Percentiles rank a stretch among this genome's conserved stretches.
These are phyloP conservation scores for Haematococcus lacustris DNA, from an alignment of 139 green algal genomes.

Conservation along the genomic window DNA sequence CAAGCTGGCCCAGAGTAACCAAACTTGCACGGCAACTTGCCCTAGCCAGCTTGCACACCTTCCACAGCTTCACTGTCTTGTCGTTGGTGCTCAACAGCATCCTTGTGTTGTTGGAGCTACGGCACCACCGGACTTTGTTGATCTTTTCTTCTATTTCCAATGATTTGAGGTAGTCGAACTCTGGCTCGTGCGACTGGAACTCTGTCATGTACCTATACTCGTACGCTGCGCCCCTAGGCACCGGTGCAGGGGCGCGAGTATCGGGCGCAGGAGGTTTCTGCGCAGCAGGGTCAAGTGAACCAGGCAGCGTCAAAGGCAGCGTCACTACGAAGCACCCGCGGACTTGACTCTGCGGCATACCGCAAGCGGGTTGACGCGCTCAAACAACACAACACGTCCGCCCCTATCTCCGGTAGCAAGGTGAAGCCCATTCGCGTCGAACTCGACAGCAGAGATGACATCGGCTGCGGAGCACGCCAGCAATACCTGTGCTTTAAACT, in stretches of 20 bases:
- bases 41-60: conserved; percentile 54
- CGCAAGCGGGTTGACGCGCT: conserved; percentile 53
- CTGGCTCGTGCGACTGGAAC: conserved; percentile 98
- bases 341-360: too few relatives aligned
- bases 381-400: conserved; percentile 95
- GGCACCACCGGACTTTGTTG: conserved; percentile 91
- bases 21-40: not conserved
- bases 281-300: too few relatives aligned
- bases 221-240: conserved; percentile 38
- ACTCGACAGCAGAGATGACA: conserved; percentile 96
- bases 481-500: too few relatives aligned
- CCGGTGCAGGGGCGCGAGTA: conserved; percentile 5
- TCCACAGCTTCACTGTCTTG: conserved; percentile 99
- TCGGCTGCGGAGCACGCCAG: conserved; percentile 72
- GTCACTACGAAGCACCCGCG: too few relatives aligned
- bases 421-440: conserved; percentile 83
- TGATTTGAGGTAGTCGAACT: conserved; percentile 96
- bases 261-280: conserved; percentile 3
- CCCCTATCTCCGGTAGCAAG: conserved; percentile 94
- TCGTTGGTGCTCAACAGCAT: conserved; percentile 90
- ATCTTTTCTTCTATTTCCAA: conserved; percentile 99
- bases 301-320: too few relatives aligned
- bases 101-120: conserved; percentile 44
- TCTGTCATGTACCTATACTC: conserved; percentile 98
- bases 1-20: not conserved